These are phyloP conservation scores for Phanerochaete sordida DNA, from an alignment of 768 basidiomycete species.

Conservation along the genomic window DNA sequence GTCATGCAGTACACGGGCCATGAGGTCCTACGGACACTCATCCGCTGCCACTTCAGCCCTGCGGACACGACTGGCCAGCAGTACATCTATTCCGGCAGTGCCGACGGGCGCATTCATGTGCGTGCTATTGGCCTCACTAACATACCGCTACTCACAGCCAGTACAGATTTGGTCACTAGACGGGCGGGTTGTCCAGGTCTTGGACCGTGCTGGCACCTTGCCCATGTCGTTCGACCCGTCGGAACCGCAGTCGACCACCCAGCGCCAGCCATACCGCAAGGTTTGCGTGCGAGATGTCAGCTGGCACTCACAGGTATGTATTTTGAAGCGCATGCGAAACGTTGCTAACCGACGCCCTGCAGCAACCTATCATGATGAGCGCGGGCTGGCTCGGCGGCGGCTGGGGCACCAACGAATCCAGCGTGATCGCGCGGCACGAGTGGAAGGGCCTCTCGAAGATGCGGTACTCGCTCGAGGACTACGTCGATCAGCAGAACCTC, in stretches of 20 bases:
- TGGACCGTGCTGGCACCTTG: slow-evolving; percentile 74
- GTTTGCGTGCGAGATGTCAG: slow-evolving; percentile 89
- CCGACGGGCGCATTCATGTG: slow-evolving; percentile 84
- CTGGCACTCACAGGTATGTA: slow-evolving; percentile 80
- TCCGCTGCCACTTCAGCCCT: slow-evolving; percentile 96
- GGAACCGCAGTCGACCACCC: slow-evolving; percentile 43
- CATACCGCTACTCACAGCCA: neutral
- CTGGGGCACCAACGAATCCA: slow-evolving; percentile 44
- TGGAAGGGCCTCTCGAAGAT: slow-evolving; percentile 91
- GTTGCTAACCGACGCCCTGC: neutral
- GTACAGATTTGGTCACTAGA: slow-evolving; percentile 92
- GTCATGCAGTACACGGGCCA: slow-evolving; percentile 97
- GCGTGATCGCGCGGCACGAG: slow-evolving; percentile 87
- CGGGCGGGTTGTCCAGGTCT: slow-evolving; percentile 75
- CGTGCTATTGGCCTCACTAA: slow-evolving; percentile 19
- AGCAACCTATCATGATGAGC: slow-evolving; percentile 91
- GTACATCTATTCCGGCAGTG: slow-evolving; percentile 93
- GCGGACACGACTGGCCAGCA: slow-evolving; percentile 86
- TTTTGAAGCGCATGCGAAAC: neutral
- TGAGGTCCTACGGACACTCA: slow-evolving; percentile 83
- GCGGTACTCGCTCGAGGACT: slow-evolving; percentile 65
- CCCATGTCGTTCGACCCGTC: slow-evolving; percentile 76
- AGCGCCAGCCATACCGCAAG: slow-evolving; percentile 25
- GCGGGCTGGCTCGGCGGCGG: slow-evolving; percentile 73
- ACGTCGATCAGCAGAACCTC: slow-evolving; percentile 51